phyloP scores from a whole-genome alignment of 2,329 filamentous ascomycete genomes.

The Podosphaera fusca region DNA sequence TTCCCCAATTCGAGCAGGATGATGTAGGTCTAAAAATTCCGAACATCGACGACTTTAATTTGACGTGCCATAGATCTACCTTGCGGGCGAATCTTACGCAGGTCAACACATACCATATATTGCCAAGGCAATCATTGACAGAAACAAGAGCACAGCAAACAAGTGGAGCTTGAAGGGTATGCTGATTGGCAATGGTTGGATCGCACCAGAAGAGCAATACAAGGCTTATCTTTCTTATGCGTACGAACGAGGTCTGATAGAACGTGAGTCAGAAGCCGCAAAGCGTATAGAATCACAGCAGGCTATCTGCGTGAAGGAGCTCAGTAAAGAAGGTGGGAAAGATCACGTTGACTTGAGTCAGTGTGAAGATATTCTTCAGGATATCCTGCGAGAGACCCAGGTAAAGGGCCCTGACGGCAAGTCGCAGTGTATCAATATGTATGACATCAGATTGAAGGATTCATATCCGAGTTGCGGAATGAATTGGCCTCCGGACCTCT shows the following conservation, averaged over 20 bases:
- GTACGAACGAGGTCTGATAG: slow-evolving; percentile 51
- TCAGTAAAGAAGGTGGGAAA: slow-evolving; percentile 33
- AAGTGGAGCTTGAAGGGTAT: slow-evolving; percentile 66
- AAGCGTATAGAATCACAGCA: slow-evolving; percentile 45
- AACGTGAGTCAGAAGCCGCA: slow-evolving; percentile 39
- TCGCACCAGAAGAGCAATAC: slow-evolving; percentile 77
- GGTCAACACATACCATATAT: slow-evolving; percentile 97
- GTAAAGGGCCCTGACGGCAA: slow-evolving; percentile 28
- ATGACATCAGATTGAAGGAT: slow-evolving; percentile 75
- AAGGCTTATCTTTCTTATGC: slow-evolving; percentile 63
- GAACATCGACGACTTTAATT: not conserved
- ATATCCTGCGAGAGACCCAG: slow-evolving; percentile 44
- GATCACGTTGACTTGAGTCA: slow-evolving; percentile 40
- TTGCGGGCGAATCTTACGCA: slow-evolving; percentile 90
- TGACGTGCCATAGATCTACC: slow-evolving; percentile 44
- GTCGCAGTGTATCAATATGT: slow-evolving; percentile 70
- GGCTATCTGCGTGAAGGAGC: slow-evolving; percentile 37
- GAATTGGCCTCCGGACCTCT: slow-evolving; percentile 89
- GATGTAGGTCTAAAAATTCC: slow-evolving; percentile 40
- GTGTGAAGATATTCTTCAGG: slow-evolving; percentile 58
- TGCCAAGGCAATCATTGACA: slow-evolving; percentile 67
- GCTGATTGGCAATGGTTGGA: slow-evolving; percentile 94
- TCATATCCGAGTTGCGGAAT: slow-evolving; percentile 69
- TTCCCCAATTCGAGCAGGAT: slow-evolving; percentile 76
- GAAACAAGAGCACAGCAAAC: slow-evolving; percentile 42